Evolutionary conservation across 805 yeast species (phyloP).

Genomic region (Monosporozyma yasuniensis): DNA sequence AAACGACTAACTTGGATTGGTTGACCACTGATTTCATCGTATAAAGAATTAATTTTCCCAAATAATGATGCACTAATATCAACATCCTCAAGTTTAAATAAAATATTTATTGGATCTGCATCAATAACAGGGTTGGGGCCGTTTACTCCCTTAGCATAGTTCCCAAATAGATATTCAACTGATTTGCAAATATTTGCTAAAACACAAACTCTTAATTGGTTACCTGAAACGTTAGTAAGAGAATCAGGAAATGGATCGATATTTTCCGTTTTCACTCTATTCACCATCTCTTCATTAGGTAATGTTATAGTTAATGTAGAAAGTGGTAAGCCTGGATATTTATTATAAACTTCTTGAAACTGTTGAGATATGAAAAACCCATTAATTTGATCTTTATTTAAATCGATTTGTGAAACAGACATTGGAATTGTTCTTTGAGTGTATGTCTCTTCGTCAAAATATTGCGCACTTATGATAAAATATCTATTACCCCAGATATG

Average conservation of each 20-base stretch:
- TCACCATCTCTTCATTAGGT: conserved; percentile 1
- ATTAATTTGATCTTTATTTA: not conserved
- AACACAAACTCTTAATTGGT: not conserved
- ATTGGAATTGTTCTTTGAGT: conserved; percentile 6
- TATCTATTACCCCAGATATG: conserved; percentile 5
- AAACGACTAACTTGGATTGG: conserved; percentile 2
- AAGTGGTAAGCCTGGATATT: conserved; percentile 3
- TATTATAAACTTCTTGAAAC: conserved; percentile 3
- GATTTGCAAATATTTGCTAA: conserved; percentile 1
- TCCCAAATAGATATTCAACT: conserved; percentile 4
- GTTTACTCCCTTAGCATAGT: not conserved
- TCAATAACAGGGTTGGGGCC: not conserved
- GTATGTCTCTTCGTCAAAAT: conserved; percentile 4
- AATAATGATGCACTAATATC: conserved; percentile 10
- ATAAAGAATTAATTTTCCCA: conserved; percentile 11
- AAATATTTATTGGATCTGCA: conserved; percentile 5
- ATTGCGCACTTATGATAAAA: conserved; percentile 8
- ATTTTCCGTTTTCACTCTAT: not conserved
- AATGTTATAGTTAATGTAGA: conserved; percentile 7
- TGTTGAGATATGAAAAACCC: not conserved
- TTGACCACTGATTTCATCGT: conserved; percentile 7
- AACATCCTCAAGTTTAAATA: conserved; percentile 6
- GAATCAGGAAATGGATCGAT: conserved; percentile 1
- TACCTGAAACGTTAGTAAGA: not conserved
- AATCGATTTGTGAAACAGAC: conserved; percentile 2